Evolutionary conservation across 139 green algal genomes (phyloP).

Genomic region (Coelastrella sp.): DNA sequence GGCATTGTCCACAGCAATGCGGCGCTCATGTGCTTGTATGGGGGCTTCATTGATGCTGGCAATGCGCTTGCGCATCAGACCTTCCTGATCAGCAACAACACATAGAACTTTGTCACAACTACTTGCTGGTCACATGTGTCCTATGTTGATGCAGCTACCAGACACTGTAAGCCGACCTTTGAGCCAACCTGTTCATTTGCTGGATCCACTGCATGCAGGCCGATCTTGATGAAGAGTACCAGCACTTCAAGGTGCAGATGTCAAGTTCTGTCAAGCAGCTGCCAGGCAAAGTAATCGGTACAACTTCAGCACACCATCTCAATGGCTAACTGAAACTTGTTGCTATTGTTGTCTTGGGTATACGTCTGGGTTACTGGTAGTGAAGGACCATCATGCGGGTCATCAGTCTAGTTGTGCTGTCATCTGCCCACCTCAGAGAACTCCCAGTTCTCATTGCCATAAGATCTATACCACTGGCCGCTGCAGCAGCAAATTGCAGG

Average conservation of each 20-base stretch:
- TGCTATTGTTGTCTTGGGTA: not conserved
- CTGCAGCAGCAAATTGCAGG: constrained; percentile 20
- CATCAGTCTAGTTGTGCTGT: not conserved
- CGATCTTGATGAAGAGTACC: no score
- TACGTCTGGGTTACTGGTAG: not conserved
- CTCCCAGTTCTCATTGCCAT: constrained; percentile 75
- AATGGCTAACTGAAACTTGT: not conserved
- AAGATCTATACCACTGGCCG: constrained; percentile 65
- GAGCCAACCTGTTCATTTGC: no score
- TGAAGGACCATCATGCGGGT: not conserved
- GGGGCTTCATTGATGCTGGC: constrained; percentile 60
- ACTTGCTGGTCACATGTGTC: not conserved
- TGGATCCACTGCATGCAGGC: no score
- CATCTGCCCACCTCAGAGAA: constrained; percentile 44
- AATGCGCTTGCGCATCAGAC: constrained; percentile 60
- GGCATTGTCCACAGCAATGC: constrained; percentile 44
- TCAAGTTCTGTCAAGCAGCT: no score
- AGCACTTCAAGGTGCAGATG: no score
- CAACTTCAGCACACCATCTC: no score
- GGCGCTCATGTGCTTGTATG: constrained; percentile 42
- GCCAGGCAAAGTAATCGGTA: no score
- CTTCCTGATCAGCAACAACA: constrained; percentile 7
- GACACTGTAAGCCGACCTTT: no score
- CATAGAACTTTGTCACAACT: not conserved
- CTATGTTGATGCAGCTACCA: not conserved